Conservation (phyloP, 208 protist species). For the Trypanosoma theileri region DNA sequence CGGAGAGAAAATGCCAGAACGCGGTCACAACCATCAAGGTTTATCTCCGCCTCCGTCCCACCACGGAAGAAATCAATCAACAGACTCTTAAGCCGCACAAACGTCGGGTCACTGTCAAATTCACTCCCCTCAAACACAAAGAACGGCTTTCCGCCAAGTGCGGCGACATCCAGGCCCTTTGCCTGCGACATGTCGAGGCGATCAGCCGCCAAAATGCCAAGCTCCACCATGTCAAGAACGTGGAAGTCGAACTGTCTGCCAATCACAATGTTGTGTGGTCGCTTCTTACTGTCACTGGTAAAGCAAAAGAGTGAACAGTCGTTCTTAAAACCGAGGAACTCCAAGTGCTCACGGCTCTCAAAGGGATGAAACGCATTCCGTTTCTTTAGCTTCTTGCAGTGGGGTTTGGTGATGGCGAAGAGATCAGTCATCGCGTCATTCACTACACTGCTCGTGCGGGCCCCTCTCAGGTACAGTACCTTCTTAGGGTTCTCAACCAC, state of each 20-base stretch:
- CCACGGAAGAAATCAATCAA: constrained; percentile 88
- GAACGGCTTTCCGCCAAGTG: constrained; percentile 77
- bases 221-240: constrained; percentile 88
- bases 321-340: constrained; percentile 92
- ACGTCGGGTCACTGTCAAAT: constrained; percentile 67
- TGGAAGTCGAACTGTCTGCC: constrained; percentile 90
- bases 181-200: constrained; percentile 61
- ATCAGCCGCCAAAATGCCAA: constrained; percentile 80
- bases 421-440: constrained; percentile 77
- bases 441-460: constrained; percentile 62
- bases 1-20: constrained; percentile 79
- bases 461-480: constrained; percentile 70
- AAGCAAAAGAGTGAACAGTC: constrained; percentile 92
- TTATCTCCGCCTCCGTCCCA: constrained; percentile 56
- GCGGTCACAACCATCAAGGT: constrained; percentile 78
- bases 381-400: constrained; percentile 80
- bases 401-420: constrained; percentile 71
- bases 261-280: constrained; percentile 85
- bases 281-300: constrained; percentile 85
- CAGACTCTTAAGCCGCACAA: constrained; percentile 79
- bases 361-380: constrained; percentile 87
- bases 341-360: constrained; percentile 78
- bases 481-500: constrained; percentile 86
- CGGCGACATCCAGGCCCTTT: constrained; percentile 54
- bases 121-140: constrained; percentile 88